Conservation (phyloP, 257 asterid genomes). For the Rauvolfia tetraphylla region DNA sequence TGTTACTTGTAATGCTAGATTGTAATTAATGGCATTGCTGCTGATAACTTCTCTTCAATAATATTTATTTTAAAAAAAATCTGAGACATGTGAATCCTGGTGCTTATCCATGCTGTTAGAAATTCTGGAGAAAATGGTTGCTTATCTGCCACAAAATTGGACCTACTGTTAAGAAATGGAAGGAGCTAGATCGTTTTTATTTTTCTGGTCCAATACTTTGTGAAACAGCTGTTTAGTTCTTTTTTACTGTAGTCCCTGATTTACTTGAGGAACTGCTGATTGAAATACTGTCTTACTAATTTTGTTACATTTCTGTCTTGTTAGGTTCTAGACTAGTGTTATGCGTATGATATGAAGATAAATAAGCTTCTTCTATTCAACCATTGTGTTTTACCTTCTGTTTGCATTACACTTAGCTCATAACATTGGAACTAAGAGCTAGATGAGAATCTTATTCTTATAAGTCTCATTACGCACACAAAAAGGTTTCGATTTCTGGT, state of each 20-base stretch:
- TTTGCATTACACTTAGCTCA: neutral
- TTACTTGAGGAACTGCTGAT: neutral
- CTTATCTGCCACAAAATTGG: conserved; percentile 2
- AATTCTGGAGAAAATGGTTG: neutral
- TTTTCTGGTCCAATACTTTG: neutral
- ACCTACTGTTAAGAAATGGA: neutral
- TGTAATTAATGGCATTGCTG: neutral
- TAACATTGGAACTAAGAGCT: neutral
- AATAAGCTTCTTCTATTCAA: neutral
- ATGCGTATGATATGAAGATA: neutral
- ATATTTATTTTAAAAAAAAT: neutral
- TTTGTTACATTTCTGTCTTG: neutral
- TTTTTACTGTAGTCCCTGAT: neutral
- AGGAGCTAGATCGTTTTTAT: neutral
- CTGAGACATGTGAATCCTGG: neutral
- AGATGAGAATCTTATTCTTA: neutral
- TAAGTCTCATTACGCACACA: neutral
- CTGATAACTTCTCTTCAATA: neutral
- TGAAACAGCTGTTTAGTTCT: neutral
- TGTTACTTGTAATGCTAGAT: neutral
- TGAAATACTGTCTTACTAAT: neutral
- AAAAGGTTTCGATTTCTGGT: neutral
- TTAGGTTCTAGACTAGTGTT: neutral
- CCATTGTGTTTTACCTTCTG: neutral
- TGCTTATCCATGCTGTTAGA: neutral